Percentiles rank a stretch among this genome's conserved stretches.
Conservation (phyloP, 169 alveolate species). For the Plasmodium gaboni region DNA sequence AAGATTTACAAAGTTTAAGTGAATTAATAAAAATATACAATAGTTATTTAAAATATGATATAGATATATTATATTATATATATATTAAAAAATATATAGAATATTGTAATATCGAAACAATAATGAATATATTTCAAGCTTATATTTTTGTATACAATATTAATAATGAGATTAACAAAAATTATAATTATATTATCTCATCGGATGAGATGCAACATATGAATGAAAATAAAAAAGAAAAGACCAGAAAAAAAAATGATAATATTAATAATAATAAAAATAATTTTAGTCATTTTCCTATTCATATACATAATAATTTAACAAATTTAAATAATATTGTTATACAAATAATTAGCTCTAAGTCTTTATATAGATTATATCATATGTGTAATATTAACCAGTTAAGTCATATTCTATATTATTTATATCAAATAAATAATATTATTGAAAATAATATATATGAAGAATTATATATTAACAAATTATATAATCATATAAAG, state of each 20-base stretch:
- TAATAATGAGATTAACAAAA: conserved; percentile 35
- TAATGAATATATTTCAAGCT: conserved; percentile 30
- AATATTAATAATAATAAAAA: no score
- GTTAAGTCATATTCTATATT: conserved; percentile 26
- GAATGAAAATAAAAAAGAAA: no score
- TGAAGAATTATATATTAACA: conserved; percentile 50
- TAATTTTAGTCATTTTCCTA: no score
- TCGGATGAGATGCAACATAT: no score
- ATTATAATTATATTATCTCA: background rate
- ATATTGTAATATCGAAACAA: conserved; percentile 41
- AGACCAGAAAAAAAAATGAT: no score
- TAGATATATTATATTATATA: conserved; percentile 41
- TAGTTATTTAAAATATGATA: conserved; percentile 15
- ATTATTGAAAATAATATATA: conserved; percentile 26
- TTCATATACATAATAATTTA: conserved; percentile 12
- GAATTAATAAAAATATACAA: conserved; percentile 58
- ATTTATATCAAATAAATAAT: conserved; percentile 43
- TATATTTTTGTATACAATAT: conserved; percentile 49
- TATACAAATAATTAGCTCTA: conserved; percentile 28
- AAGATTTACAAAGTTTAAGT: conserved; percentile 61
- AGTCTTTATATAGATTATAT: conserved; percentile 19
- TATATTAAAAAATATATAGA: conserved; percentile 47
- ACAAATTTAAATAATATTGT: conserved; percentile 22
- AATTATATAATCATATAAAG: conserved; percentile 25
- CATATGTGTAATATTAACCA: conserved; percentile 15